phyloP scores from a whole-genome alignment of 2,329 filamentous ascomycete species.

The Alternaria metachromatica region DNA sequence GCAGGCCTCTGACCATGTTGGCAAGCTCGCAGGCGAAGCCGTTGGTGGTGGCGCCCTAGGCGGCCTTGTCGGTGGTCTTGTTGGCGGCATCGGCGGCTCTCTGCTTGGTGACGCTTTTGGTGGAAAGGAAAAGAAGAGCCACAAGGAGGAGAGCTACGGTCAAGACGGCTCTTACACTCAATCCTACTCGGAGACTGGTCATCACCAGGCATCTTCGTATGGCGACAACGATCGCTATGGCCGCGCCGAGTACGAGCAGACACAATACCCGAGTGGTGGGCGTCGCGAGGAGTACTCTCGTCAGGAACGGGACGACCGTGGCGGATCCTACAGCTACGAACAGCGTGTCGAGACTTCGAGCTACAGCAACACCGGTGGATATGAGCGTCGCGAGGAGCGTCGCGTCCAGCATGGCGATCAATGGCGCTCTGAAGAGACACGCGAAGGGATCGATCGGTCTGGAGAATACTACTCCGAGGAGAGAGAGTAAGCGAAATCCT shows the following conservation, averaged over 20 bases:
- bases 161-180: conserved; percentile 68
- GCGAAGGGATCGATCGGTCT: conserved; percentile 44
- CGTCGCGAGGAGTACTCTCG: conserved; percentile 66
- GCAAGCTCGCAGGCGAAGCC: conserved; percentile 64
- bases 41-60: conserved; percentile 71
- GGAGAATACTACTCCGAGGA: conserved; percentile 53
- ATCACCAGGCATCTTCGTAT: conserved; percentile 47
- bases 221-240: conserved; percentile 61
- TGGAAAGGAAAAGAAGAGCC: conserved; percentile 60
- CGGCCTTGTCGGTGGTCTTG: conserved; percentile 73
- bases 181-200: conserved; percentile 67
- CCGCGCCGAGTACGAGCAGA: conserved; percentile 66
- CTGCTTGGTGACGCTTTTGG: conserved; percentile 69
- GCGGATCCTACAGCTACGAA: conserved; percentile 62
- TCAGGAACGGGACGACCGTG: conserved; percentile 61
- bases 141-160: conserved; percentile 60
- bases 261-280: conserved; percentile 64
- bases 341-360: conserved; percentile 63
- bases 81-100: conserved; percentile 63
- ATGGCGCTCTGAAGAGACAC: conserved; percentile 47
- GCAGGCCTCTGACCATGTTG: conserved; percentile 49
- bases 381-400: conserved; percentile 65
- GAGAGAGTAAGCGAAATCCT: conserved; percentile 42
- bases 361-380: conserved; percentile 58
- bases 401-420: conserved; percentile 55